These are phyloP conservation scores for Hypoxylon sp. DNA, from an alignment of 2,329 filamentous ascomycete genomes.

Conservation along the genomic window DNA sequence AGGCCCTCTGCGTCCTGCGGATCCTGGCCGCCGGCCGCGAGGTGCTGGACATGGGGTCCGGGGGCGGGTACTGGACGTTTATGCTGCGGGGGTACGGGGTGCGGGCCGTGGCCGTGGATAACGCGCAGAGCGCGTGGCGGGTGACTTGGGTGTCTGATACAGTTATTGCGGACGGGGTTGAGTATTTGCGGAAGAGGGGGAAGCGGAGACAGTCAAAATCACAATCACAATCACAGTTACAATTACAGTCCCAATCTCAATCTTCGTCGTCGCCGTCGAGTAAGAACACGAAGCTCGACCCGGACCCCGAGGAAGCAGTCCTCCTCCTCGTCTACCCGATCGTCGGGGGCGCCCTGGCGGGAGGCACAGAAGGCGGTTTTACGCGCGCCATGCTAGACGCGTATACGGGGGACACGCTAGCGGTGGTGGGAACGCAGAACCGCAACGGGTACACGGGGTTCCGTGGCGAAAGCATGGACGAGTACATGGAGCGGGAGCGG, in stretches of 20 bases:
- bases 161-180: constrained; percentile 70
- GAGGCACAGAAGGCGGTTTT: constrained; percentile 74
- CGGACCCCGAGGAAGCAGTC: constrained; percentile 62
- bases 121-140: constrained; percentile 76
- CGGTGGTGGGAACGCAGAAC: constrained; percentile 83
- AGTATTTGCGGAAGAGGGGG: constrained; percentile 67
- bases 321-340: constrained; percentile 81
- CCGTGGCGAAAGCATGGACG: constrained; percentile 72
- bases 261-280: neutral
- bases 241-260: too few species aligned
- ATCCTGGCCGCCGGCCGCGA: constrained; percentile 67
- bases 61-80: constrained; percentile 83
- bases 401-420: constrained; percentile 74
- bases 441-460: constrained; percentile 81
- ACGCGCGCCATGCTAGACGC: constrained; percentile 73
- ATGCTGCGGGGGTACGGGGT: constrained; percentile 74
- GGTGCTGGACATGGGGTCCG: constrained; percentile 77
- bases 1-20: constrained; percentile 73
- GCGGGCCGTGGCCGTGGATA: constrained; percentile 74
- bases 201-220: constrained; percentile 24
- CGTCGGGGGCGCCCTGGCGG: constrained; percentile 74
- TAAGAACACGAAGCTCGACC: neutral
- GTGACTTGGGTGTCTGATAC: constrained; percentile 79
- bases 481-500: constrained; percentile 69
- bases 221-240: too few species aligned